These are phyloP conservation scores for Plasmopara halstedii DNA, from an alignment of 352 stramenopile species.

Conservation along the genomic window DNA sequence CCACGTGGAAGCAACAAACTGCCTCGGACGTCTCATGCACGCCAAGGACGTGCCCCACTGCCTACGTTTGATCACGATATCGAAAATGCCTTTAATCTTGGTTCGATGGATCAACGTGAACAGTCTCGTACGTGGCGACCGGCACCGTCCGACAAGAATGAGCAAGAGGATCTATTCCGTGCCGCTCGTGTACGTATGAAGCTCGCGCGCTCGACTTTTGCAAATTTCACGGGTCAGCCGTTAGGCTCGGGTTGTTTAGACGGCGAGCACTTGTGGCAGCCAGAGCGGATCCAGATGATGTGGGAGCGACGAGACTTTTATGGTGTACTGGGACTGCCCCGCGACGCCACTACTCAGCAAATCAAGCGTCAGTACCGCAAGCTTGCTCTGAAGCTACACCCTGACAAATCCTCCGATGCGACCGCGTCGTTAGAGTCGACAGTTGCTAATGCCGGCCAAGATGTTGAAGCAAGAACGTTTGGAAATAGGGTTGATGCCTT, in stretches of 20 bases:
- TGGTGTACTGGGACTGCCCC: conserved; percentile 59
- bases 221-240: conserved; percentile 22
- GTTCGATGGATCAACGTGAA: conserved; percentile 9
- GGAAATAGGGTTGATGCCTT: conserved; percentile 68
- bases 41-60: conserved; percentile 14
- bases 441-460: conserved; percentile 12
- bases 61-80: conserved; percentile 34
- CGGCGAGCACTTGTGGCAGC: conserved; percentile 66
- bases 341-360: conserved; percentile 50
- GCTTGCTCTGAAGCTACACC: conserved; percentile 77
- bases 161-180: conserved; percentile 74
- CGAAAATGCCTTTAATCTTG: conserved; percentile 22
- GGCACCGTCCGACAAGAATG: conserved; percentile 42
- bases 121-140: conserved; percentile 30
- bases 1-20: not conserved
- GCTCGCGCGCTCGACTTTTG: conserved; percentile 48
- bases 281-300: conserved; percentile 70
- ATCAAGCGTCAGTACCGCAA: conserved; percentile 83
- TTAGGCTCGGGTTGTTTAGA: conserved; percentile 34
- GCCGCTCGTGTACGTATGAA: conserved; percentile 74
- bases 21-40: not conserved
- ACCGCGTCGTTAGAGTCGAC: conserved; percentile 29
- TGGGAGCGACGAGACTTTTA: conserved; percentile 74
- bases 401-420: conserved; percentile 53
- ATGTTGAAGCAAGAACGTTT: conserved; percentile 5